Base-by-base conservation (phyloP, 176 grass and related monocot genomes). In the Otatea glauca region DNA sequence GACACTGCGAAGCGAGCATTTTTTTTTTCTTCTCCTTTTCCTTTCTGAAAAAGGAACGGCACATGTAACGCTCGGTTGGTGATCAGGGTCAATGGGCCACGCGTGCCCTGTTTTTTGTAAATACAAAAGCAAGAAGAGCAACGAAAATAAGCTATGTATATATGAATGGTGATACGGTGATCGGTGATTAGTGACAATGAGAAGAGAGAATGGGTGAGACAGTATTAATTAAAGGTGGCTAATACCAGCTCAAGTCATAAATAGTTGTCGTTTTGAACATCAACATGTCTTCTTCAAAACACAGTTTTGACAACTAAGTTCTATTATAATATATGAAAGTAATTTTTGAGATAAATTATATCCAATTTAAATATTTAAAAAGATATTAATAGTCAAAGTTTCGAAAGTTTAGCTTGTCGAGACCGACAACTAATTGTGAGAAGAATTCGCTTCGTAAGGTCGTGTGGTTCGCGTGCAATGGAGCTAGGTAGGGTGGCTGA, bases 1-100 rank as follows among this genome's bases (percentile, higher is more conserved):
- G 85, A 91, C 89, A 91, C 85, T 84, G 60, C 58, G 49, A 60
- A 42, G 47, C 35, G 24, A 70, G 7, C 3, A 34, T 61, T 32
- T 35, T 67, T 21, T 39, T 67, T 13, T 1, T 15, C 8, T 0
- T 1, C 18, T 42, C 44, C 59, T 67, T 86, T 86, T 74, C 41
- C 64, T 65, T 90, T 51, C 25, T 18, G 79, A 43, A 79, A 69
- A 68, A 51, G 75, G 72, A 48, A 71, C 55, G 68, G 55, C 83
- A 47, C 78, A 34, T 68, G 77, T 76, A 75, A 47, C 39, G 70
- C 49, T 24, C 17, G 78, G 55, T 71, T 73, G 74, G 45, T 77
- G 83, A 63, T 55, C 23, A 0, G 24, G 88, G 66, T 67, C 83
- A 86, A 72, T 83, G 78, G 21, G 23, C 43, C 49, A 15, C 68